Base-by-base conservation (phyloP, 441 rosid species). In the Syzygium syzygioides region DNA sequence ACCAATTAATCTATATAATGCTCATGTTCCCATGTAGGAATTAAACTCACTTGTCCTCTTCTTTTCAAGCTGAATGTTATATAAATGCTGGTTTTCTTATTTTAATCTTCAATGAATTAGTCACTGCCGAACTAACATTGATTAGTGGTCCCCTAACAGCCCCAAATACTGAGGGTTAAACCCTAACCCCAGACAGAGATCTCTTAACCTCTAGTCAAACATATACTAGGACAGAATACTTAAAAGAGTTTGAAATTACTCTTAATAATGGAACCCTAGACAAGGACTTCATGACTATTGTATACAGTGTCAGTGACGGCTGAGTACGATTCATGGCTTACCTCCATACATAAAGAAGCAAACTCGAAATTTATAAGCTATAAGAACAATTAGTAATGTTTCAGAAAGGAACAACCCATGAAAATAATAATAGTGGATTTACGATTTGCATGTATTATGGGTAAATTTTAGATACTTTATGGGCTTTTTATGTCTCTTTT, bases 121-220 rank as follows among this genome's bases (percentile, higher is more conserved):
- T 71, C 83, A n/a, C 14, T 37, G 83, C 1, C 52, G 52, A 71
- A 71, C 52, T 71, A 71, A 37, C 52, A 25, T 71, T 37, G 83
- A 71, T 37, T 37, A 23, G 83, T 71, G 83, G 83, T 37, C 83
- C 83, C 83, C 83, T 45, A 37, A 71, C 79, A 26, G 79, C 25
- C 53, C 88, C 88, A 86, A 56, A 60, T 66, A 50, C 83, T 53
- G 80, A 30, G 86, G 90, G 89, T 79, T 62, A 83, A 91, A 89
- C 92, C 92, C 91, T 86, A 92, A 91, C 87, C 90, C 88, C 88
- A 88, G 89, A 86, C 14, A 88, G 17, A 87, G 17, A 86, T 50
- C 86, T 76, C n/a, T 87, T 86, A 64, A 86, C 55, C 68, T 87
- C 57, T 88, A 68, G 87, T 87, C 86, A 89, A 37, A 88, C 89